Base-by-base conservation (phyloP, 2,329 filamentous ascomycete species). In the Zymoseptoria tritici region DNA sequence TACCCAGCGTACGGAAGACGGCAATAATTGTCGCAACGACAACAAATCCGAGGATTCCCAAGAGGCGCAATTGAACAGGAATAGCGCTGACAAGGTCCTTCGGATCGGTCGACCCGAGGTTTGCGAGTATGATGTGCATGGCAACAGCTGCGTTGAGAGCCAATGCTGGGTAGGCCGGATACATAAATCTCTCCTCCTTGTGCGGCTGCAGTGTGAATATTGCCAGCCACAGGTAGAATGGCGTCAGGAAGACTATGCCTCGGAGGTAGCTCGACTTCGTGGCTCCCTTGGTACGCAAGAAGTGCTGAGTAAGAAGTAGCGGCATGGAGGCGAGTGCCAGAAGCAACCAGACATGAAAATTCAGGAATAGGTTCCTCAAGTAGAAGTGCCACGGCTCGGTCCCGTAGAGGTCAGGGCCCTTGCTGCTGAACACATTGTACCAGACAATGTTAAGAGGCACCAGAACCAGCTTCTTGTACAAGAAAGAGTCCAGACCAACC, bases 141-240 rank as follows among this genome's bases (percentile, higher is more conserved):
- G 90, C 84, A 57, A 97, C 83, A 8, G 93, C 89, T 2, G 92
- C 92, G 69, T 96, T 97, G 42, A 99, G 80, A 0, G 89, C 88
- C 46, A 99, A 80, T 64, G 93, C 91, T 0, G 94, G 94, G 70
- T 99, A 99, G 2, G 85, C 89, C 0, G 94, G 94, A 70, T 96
- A 99, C 92, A 99, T 97, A 78, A 99, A 99, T 6, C 94, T 83
- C 76, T 99, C 94, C 73, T 99, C 94, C 71, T 99, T 99, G 77
- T 99, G 94, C 16, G 94, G 90, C 72, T 99, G 94, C 8, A 88
- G 73, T 0, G 90, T 93, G 77, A 99, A 97, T 63, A 97, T 94
- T 3, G 77, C 83, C 26, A 99, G 82, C 94, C 94, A 99, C 71
- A 97, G 81, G 73, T 97, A 99, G 75, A 97, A 96, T 0, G 94